phyloP scores from a whole-genome alignment of 2,329 filamentous ascomycete genomes.

The Fusarium cyanostomum region DNA sequence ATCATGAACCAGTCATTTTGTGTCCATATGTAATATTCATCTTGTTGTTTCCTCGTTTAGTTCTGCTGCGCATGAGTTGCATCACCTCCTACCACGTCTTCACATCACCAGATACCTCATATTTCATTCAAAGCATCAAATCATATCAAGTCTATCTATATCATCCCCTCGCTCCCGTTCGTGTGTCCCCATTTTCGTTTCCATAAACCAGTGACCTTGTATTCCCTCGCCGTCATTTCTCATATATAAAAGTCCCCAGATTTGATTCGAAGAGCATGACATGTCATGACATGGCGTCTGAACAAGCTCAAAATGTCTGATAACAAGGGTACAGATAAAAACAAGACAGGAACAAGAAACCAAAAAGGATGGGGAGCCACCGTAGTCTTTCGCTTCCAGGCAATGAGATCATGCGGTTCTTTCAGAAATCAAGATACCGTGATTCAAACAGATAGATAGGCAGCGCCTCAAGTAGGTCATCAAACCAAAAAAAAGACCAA shows the following conservation, averaged over 20 bases:
- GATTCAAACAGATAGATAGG: slow-evolving; percentile 27
- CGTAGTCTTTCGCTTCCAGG: slow-evolving; percentile 16
- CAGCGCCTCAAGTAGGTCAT: slow-evolving; percentile 23
- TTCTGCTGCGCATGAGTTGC: background rate
- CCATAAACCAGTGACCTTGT: background rate
- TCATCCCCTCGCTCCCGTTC: background rate
- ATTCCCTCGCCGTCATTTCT: background rate
- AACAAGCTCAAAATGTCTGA: background rate
- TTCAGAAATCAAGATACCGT: slow-evolving; percentile 18
- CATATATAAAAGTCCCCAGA: background rate
- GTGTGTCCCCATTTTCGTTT: background rate
- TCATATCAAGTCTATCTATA: slow-evolving; percentile 1
- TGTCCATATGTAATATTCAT: slow-evolving; percentile 3
- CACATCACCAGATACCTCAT: background rate
- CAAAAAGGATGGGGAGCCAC: slow-evolving; percentile 2
- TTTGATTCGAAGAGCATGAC: background rate
- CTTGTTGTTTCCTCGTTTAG: background rate
- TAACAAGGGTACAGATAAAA: slow-evolving; percentile 2
- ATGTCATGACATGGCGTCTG: background rate
- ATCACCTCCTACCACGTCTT: background rate
- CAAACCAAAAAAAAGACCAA: slow-evolving; percentile 28
- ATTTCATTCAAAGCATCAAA: background rate
- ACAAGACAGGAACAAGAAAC: background rate
- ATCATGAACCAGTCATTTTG: slow-evolving; percentile 8
- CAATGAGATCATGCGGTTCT: slow-evolving; percentile 22